phyloP scores from a whole-genome alignment of 306 rosid genomes.

The Senna siamea region DNA sequence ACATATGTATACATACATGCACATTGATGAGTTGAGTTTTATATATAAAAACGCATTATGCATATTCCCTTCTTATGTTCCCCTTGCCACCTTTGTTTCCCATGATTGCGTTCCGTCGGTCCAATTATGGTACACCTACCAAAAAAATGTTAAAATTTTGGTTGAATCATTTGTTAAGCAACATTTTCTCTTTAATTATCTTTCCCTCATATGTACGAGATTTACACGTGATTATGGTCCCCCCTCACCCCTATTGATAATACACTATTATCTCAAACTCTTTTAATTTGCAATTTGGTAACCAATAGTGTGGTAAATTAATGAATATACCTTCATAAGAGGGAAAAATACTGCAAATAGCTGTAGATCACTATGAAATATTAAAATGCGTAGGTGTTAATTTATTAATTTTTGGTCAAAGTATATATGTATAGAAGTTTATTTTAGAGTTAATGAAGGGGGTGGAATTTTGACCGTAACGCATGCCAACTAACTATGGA shows the following conservation, averaged over 20 bases:
- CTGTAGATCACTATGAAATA: too few relatives aligned
- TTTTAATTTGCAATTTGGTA: too few relatives aligned
- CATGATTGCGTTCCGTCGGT: slow-evolving; percentile 11
- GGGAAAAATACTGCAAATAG: too few relatives aligned
- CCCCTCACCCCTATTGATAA: background rate
- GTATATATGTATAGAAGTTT: background rate
- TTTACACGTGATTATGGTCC: slow-evolving; percentile 4
- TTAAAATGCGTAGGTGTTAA: background rate
- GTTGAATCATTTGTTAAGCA: background rate
- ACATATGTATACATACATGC: too few relatives aligned
- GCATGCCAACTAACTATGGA: slow-evolving; percentile 27
- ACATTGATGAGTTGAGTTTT: too few relatives aligned
- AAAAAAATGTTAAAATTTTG: background rate
- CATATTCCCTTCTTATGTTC: background rate
- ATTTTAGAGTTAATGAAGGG: too few relatives aligned
- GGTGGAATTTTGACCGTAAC: slow-evolving; percentile 19
- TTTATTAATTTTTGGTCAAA: background rate
- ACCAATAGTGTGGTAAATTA: too few relatives aligned
- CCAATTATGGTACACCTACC: background rate
- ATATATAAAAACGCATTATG: too few relatives aligned
- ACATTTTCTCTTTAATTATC: background rate
- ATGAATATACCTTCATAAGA: too few relatives aligned
- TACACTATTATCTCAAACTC: background rate
- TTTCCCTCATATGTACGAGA: background rate
- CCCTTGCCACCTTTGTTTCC: background rate